Evolutionary conservation across 176 grass and related monocot species (phyloP).

Genomic region (Aechmea fasciata): DNA sequence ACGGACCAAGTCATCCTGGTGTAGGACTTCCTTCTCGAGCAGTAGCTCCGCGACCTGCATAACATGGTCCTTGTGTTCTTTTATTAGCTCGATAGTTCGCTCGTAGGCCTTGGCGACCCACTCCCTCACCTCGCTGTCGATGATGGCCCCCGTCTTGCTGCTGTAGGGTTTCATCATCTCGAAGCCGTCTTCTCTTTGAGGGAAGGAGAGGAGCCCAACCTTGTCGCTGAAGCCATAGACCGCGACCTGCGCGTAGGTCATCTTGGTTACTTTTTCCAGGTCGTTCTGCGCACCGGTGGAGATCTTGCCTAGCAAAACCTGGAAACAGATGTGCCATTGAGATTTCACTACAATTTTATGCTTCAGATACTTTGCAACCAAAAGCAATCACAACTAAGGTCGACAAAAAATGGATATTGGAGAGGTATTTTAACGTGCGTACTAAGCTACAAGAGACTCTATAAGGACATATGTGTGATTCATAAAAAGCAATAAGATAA

Average conservation of each 20-base stretch:
- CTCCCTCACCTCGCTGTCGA: conserved; percentile 76
- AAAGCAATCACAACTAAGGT: background rate
- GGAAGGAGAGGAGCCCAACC: conserved; percentile 87
- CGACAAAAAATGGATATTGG: no score
- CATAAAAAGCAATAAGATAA: no score
- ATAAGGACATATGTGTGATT: no score
- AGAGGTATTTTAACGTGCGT: no score
- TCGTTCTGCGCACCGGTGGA: conserved; percentile 88
- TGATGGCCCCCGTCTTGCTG: conserved; percentile 55
- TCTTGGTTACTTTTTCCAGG: conserved; percentile 87
- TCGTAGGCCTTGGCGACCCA: conserved; percentile 75
- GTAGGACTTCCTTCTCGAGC: conserved; percentile 84
- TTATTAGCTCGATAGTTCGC: conserved; percentile 53
- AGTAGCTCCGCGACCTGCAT: conserved; percentile 65
- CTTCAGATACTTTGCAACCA: background rate
- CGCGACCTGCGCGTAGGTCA: conserved; percentile 88
- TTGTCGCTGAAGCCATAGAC: conserved; percentile 89
- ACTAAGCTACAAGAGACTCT: no score
- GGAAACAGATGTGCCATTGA: conserved; percentile 7
- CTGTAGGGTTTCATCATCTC: conserved; percentile 60
- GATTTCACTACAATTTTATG: background rate
- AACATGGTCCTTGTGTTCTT: conserved; percentile 64
- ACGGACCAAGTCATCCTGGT: conserved; percentile 70
- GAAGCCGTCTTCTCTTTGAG: conserved; percentile 56
- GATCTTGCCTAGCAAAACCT: conserved; percentile 78